A percentile compares a stretch with the other conserved stretches of the same genome.
These are phyloP conservation scores for Amanita inopinata DNA, from an alignment of 768 basidiomycete genomes.

Conservation along the genomic window DNA sequence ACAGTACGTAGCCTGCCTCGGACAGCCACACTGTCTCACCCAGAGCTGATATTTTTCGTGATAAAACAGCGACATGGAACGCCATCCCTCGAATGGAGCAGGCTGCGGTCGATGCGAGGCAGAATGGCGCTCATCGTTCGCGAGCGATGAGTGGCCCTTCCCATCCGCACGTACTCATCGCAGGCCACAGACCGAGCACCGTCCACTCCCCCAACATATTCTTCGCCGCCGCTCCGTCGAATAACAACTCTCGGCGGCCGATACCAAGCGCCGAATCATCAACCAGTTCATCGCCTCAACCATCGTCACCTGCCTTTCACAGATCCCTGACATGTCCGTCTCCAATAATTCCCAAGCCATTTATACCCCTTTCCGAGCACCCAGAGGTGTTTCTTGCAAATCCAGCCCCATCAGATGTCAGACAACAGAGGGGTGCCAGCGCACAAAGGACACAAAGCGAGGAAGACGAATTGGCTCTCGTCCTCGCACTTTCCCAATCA, in stretches of 20 bases:
- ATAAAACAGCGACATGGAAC: conserved; percentile 11
- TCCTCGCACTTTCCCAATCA: conserved; percentile 39
- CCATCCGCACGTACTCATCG: conserved; percentile 19
- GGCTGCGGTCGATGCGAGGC: neutral
- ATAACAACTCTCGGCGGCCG: conserved; percentile 9
- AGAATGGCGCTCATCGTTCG: neutral
- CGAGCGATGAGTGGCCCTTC: conserved; percentile 4
- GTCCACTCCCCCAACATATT: conserved; percentile 23
- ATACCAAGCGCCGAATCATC: conserved; percentile 1
- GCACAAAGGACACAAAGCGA: conserved; percentile 12
- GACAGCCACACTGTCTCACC: too few species aligned
- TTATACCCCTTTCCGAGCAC: conserved; percentile 4
- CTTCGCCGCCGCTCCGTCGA: conserved; percentile 16
- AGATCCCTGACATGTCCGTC: conserved; percentile 20
- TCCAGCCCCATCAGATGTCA: neutral
- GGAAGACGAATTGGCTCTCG: conserved; percentile 37
- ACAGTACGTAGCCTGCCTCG: too few species aligned
- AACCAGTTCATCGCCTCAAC: too few species aligned
- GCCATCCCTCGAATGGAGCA: neutral
- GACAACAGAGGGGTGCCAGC: neutral
- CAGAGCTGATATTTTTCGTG: too few species aligned
- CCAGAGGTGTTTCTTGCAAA: neutral
- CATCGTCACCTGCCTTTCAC: conserved; percentile 7
- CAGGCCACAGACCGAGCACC: conserved; percentile 22
- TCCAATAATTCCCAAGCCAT: conserved; percentile 32